Evolutionary conservation across 345 rosid species (phyloP).

Genomic region (Carallia brachiata): DNA sequence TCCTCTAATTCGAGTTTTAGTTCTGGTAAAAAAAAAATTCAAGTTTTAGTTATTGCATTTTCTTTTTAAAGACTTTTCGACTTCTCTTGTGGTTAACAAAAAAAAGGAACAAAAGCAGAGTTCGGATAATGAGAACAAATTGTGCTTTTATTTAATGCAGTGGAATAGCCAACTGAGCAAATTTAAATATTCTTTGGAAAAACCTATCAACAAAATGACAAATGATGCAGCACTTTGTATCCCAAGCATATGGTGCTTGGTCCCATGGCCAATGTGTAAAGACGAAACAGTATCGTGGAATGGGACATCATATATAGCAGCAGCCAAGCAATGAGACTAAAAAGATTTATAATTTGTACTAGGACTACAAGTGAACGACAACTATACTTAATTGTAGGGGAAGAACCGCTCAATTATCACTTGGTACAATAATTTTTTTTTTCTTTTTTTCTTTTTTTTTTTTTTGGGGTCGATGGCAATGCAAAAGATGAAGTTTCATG

Average conservation of each 20-base stretch:
- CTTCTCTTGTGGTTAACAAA: no score
- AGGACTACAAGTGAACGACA: not conserved
- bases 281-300: not conserved
- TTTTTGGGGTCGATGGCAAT: slow-evolving; percentile 12
- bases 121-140: not conserved
- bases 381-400: slow-evolving; percentile 3
- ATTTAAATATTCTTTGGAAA: not conserved
- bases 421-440: no score
- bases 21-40: no score
- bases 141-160: not conserved
- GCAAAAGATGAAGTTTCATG: not conserved
- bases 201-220: not conserved
- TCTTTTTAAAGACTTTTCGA: no score
- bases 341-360: not conserved
- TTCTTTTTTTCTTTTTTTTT: not conserved
- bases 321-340: not conserved
- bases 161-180: not conserved
- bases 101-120: not conserved
- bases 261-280: not conserved
- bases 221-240: not conserved
- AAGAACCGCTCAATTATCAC: slow-evolving; percentile 5
- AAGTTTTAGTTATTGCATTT: no score
- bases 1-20: no score
- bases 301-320: no score
- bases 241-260: not conserved